A percentile compares a stretch with the other conserved stretches of the same genome.
Conservation (phyloP, 805 yeast species). For the Cyberlindnera petersonii region DNA sequence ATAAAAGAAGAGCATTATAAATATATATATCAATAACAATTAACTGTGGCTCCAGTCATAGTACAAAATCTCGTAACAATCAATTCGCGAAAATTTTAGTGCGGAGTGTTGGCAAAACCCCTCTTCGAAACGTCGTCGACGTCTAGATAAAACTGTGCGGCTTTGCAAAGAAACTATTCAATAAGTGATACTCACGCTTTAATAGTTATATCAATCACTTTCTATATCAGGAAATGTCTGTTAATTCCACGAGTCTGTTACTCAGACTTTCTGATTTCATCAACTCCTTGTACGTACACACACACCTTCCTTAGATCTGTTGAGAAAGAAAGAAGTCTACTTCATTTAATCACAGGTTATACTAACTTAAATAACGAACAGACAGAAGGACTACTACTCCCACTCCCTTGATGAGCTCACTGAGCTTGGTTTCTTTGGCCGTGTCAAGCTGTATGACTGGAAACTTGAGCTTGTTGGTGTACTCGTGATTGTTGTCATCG, state of each 20-base stretch:
- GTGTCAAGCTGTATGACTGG: slow-evolving; percentile 71
- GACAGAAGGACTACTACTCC: slow-evolving; percentile 27
- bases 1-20: too few species aligned
- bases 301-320: too few species aligned
- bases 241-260: slow-evolving; percentile 4
- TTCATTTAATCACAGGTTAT: neutral
- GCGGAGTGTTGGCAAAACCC: too few species aligned
- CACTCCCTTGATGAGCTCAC: slow-evolving; percentile 48
- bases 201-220: too few species aligned
- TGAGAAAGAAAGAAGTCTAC: too few species aligned
- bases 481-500: slow-evolving; percentile 45
- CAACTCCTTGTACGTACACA: slow-evolving; percentile 9
- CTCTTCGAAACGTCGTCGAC: too few species aligned
- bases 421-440: slow-evolving; percentile 52
- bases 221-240: too few species aligned
- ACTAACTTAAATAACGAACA: neutral
- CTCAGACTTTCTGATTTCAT: slow-evolving; percentile 1
- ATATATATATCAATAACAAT: too few species aligned
- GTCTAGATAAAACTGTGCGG: neutral
- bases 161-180: neutral
- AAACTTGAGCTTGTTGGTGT: slow-evolving; percentile 59
- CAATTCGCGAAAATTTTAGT: too few species aligned
- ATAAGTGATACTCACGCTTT: neutral
- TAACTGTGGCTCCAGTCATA: too few species aligned
- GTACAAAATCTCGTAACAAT: too few species aligned